Evolutionary conservation across 23 red algal genomes (phyloP).

Genomic region (Pyropia yezoensis): DNA sequence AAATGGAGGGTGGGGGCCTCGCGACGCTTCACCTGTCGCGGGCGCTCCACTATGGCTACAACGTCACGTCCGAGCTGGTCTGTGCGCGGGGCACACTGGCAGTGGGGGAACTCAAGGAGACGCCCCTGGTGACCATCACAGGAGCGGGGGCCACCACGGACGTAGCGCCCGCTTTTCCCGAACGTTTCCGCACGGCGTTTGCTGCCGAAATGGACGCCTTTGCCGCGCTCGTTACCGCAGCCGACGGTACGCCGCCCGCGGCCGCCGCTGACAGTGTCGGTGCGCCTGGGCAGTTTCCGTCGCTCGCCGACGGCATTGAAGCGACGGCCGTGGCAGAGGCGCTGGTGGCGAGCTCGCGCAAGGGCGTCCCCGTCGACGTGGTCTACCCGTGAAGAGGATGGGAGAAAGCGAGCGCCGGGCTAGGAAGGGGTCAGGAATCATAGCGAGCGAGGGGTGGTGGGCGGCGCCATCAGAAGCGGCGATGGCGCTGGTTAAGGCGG

Average conservation of each 20-base stretch:
- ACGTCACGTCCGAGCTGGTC: constrained; percentile 78
- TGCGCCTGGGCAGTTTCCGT: constrained; percentile 17
- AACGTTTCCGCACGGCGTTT: constrained; percentile 70
- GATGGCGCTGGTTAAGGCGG: too few species aligned
- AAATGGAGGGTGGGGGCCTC: constrained; percentile 78
- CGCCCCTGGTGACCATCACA: constrained; percentile 26
- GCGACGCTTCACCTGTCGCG: constrained; percentile 66
- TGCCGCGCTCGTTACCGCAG: constrained; percentile 32
- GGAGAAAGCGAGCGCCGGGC: too few species aligned
- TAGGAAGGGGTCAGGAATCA: too few species aligned
- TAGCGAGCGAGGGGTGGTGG: too few species aligned
- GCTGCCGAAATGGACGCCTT: constrained; percentile 68
- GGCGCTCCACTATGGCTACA: constrained; percentile 81
- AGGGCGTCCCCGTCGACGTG: not conserved
- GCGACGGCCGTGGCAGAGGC: constrained; percentile 82
- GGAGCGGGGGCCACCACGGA: constrained; percentile 7
- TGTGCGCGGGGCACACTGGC: constrained; percentile 45
- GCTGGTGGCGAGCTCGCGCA: constrained; percentile 10
- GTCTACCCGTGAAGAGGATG: not conserved
- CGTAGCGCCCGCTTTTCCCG: constrained; percentile 49
- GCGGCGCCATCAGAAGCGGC: too few species aligned
- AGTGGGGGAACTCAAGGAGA: constrained; percentile 60
- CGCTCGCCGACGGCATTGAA: constrained; percentile 36
- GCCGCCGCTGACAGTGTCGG: constrained; percentile 12
- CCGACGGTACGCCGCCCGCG: not conserved